Base-by-base conservation (phyloP, 441 rosid species). In the Raphanus hybrid region DNA sequence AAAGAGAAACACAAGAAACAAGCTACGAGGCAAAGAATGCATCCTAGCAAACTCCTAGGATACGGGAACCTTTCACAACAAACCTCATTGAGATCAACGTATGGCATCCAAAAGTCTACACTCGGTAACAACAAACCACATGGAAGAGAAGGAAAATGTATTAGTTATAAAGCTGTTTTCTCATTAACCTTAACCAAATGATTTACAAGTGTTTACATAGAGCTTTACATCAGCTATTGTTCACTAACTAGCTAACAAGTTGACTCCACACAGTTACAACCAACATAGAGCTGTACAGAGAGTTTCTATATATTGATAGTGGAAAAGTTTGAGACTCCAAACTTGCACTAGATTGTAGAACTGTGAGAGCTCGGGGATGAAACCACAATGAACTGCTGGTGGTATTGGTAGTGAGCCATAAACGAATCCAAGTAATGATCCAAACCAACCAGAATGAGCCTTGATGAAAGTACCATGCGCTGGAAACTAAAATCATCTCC, bases 1-100 rank as follows among this genome's bases (percentile, higher is more conserved):
- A 18, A 18, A 18, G 18, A 18, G 18, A 18, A 18, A 18, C 18
- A 18, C 18, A 18, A 18, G 4, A 27, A 27, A 27, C 63, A 55
- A 79, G 34, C 70, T 67, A 73, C 62, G 29, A 27, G 29, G 29
- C 29, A 27, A 27, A 27, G 29, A 27, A 27, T 27, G 29, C 29
- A 27, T 27, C 29, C 29, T 27, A 27, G 1, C 29, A 27, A 27
- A 27, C 2, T 27, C 29, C 29, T 27, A 27, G 29, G 29, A 27
- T 27, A 27, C 29, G 29, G 29, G 29, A 27, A 27, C 29, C 29
- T 27, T 27, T 27, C 29, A 27, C 29, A 1, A 27, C 29, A 3
- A 27, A 27, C 29, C 29, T 27, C 29, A 27, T 3, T 3, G 3
- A 27, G 29, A 27, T 27, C 29, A 27, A 27, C 4, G 29, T 27